Evolutionary conservation across 2,329 filamentous ascomycete species (phyloP), one percentile per base, ranked within the genome.

Genomic region (Exophiala aquamarina): DNA sequence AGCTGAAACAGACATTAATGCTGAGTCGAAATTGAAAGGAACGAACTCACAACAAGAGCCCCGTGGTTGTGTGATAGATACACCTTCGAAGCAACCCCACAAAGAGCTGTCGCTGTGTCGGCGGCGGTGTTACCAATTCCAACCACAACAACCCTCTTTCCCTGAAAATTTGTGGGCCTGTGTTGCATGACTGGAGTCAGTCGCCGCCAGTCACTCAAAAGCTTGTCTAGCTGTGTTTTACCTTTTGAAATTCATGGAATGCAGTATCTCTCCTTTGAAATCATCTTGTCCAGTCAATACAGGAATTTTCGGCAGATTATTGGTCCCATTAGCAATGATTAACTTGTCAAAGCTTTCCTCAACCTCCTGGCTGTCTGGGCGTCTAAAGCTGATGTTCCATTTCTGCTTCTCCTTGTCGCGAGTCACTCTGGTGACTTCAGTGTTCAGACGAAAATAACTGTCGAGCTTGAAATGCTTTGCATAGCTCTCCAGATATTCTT

Each of bases 301-400:
- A 11, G 60, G 61, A 4, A 56, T 43, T 13, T 51, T 50, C 6
- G 61, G 56, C 9, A 39, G 47, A 26, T 47, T 46, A 39, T 59
- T 48, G 4, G 50, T 33, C 2, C 66, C 66, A 36, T 58, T 61
- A 9, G 65, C 61, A 18, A 66, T 48, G 10, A 63, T 57, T n/a
- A 68, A 58, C 49, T 67, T 68, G 51, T 69, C 65, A 42, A 66
- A 66, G 13, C 20, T 19, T 10, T 37, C 32, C 13, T 21, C 21
- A 7, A 17, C 41, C 5, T 28, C 32, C 9, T 37, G 19, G 11
- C 34, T 19, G n/a, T 38, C 17, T 3, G 29, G 6, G 1, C 23
- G 8, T 17, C 20, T 31, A 17, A 58, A 20, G 14, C 37, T 41
- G 9, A 59, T 17, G 13, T 39, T 21, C 56, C 56, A 59, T 39